Evolutionary conservation across 257 asterid species (phyloP).

Genomic region (Echium plantagineum): DNA sequence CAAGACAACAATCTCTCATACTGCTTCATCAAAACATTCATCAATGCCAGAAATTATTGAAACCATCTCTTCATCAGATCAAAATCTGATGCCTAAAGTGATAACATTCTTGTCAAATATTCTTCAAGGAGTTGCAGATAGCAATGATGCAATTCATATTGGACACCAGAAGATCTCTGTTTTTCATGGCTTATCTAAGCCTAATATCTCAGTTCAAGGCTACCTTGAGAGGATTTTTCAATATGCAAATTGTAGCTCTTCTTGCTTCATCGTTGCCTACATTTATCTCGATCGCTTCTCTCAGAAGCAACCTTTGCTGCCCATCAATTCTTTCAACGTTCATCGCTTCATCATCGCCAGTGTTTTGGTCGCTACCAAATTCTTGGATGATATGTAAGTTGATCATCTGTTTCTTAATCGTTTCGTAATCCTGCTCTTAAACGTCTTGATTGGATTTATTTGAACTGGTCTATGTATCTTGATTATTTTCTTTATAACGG

Average conservation of each 20-base stretch:
- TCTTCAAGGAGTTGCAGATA: conserved; percentile 36
- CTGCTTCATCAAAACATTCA: background rate
- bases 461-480: too few species aligned
- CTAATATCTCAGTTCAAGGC: conserved; percentile 34
- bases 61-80: conserved; percentile 18
- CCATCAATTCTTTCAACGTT: conserved; percentile 49
- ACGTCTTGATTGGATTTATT: too few species aligned
- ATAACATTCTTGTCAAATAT: conserved; percentile 26
- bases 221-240: conserved; percentile 60
- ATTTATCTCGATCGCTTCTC: conserved; percentile 60
- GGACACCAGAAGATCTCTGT: conserved; percentile 25
- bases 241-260: conserved; percentile 69
- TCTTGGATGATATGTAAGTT: conserved; percentile 76
- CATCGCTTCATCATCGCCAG: conserved; percentile 67
- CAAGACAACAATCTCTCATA: too few species aligned
- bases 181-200: conserved; percentile 44
- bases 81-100: conserved; percentile 24
- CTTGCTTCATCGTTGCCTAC: conserved; percentile 52
- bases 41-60: conserved; percentile 30
- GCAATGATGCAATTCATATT: conserved; percentile 22
- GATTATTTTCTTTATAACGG: too few species aligned
- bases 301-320: conserved; percentile 41
- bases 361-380: conserved; percentile 57
- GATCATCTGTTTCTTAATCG: background rate
- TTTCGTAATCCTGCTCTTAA: too few species aligned